phyloP scores from a whole-genome alignment of 2,329 filamentous ascomycete genomes.

The Tolypocladium ophioglossoides region DNA sequence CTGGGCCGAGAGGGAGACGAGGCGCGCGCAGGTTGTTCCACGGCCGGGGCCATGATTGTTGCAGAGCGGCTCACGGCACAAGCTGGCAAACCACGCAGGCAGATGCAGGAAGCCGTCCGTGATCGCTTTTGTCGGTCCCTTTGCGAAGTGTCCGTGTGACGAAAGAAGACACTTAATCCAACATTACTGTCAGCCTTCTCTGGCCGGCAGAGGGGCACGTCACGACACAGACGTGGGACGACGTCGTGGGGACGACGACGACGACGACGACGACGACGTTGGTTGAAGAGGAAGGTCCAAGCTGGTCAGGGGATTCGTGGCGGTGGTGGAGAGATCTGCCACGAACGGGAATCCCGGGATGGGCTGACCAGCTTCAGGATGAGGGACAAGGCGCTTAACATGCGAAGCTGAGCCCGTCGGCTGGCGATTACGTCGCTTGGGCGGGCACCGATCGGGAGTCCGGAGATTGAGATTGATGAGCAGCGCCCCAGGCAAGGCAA shows the following conservation, averaged over 20 bases:
- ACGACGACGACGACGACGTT: not conserved
- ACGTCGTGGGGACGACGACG: not conserved
- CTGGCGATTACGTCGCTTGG: conserved; percentile 1
- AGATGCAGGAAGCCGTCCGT: conserved; percentile 1
- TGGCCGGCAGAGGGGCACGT: conserved; percentile 14
- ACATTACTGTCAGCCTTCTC: conserved; percentile 16
- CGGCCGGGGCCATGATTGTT: conserved; percentile 28
- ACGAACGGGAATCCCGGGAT: not conserved
- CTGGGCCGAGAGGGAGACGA: conserved; percentile 25
- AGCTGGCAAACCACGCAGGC: conserved; percentile 5
- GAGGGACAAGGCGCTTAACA: not conserved
- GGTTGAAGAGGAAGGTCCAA: not conserved
- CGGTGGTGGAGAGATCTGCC: not conserved
- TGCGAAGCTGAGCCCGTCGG: not conserved
- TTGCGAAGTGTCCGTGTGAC: conserved; percentile 11
- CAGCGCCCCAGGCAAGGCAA: not conserved
- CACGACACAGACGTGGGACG: not conserved
- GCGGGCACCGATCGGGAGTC: not conserved
- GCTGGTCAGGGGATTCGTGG: not conserved
- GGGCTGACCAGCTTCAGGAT: not conserved
- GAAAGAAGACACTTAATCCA: conserved; percentile 10
- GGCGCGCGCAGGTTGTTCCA: conserved; percentile 16
- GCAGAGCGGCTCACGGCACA: conserved; percentile 26
- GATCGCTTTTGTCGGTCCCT: not conserved
- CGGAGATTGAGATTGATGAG: conserved; percentile 2